These are phyloP conservation scores for Schwanniomyces occidentalis DNA, from an alignment of 805 yeast genomes.

Conservation along the genomic window DNA sequence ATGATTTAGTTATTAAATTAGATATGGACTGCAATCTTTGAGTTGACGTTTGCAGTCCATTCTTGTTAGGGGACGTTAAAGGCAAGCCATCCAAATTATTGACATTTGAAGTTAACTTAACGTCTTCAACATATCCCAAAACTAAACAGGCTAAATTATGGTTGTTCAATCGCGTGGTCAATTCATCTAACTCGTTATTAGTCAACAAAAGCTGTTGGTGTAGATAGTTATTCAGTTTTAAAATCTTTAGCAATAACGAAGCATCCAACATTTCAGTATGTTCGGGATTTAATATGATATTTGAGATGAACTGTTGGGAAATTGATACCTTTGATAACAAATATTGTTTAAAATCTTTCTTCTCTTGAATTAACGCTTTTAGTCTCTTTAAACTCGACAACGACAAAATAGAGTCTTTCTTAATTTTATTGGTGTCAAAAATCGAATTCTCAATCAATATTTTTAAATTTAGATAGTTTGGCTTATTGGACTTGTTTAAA, in stretches of 20 bases:
- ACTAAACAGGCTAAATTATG: conserved; percentile 48
- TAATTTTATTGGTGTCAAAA: conserved; percentile 37
- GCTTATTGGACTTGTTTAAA: conserved; percentile 15
- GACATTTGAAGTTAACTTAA: conserved; percentile 22
- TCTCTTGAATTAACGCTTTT: conserved; percentile 29
- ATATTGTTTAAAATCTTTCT: conserved; percentile 30
- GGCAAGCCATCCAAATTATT: conserved; percentile 7
- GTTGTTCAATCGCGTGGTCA: conserved; percentile 29
- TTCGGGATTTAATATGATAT: conserved; percentile 20
- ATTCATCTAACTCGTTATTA: conserved; percentile 28
- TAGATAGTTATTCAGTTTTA: conserved; percentile 31
- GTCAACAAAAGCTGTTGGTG: conserved; percentile 28
- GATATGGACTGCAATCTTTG: not conserved
- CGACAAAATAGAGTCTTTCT: conserved; percentile 34
- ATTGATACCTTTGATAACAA: conserved; percentile 29
- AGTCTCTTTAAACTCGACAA: conserved; percentile 25
- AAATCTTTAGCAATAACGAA: conserved; percentile 27
- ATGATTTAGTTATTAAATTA: conserved; percentile 12
- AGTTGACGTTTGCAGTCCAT: not conserved
- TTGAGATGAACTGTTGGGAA: conserved; percentile 34
- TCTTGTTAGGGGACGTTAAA: conserved; percentile 9
- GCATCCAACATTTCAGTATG: conserved; percentile 22
- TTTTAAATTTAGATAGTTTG: conserved; percentile 39
- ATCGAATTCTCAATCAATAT: conserved; percentile 47
- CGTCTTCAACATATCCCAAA: conserved; percentile 49